Percentiles rank a stretch among this genome's conserved stretches.
These are phyloP conservation scores for Helichrysum umbraculigerum DNA, from an alignment of 129 eudicot genomes.

Conservation along the genomic window DNA sequence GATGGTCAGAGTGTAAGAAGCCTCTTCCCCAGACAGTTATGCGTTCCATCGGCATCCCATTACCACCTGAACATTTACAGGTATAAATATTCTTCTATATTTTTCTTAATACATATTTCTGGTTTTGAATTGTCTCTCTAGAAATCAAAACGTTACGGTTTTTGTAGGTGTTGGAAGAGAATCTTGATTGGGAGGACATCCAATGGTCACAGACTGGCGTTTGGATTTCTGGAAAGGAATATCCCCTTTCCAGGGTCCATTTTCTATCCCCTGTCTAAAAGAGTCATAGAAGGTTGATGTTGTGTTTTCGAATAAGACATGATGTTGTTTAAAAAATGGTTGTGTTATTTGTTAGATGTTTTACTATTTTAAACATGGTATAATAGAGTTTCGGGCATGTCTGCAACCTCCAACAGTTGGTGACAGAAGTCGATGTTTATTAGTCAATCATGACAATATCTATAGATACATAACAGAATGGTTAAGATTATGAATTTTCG, in stretches of 20 bases:
- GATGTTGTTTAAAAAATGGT: not conserved
- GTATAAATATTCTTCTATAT: constrained; percentile 31
- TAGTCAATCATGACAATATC: not conserved
- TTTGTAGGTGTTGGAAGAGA: constrained; percentile 78
- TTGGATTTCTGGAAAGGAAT: constrained; percentile 85
- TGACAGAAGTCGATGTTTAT: not conserved
- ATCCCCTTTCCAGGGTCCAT: constrained; percentile 80
- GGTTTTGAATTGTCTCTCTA: not conserved
- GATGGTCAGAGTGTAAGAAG: constrained; percentile 90
- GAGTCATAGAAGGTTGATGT: not conserved
- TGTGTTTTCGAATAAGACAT: constrained; percentile 5
- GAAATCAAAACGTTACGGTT: not conserved
- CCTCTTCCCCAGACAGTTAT: constrained; percentile 74
- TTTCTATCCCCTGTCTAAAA: constrained; percentile 60
- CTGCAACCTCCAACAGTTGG: not conserved
- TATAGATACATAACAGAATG: not conserved
- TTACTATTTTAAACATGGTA: not conserved
- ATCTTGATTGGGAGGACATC: constrained; percentile 96
- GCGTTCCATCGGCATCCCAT: constrained; percentile 76
- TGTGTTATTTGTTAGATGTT: not conserved
- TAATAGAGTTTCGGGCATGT: not conserved
- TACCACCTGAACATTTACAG: constrained; percentile 83
- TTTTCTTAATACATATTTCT: not conserved
- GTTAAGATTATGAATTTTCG: no score
- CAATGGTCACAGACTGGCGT: constrained; percentile 94